phyloP scores from a whole-genome alignment of 148 eudicot genomes.

The Rhododendron mucronatum region DNA sequence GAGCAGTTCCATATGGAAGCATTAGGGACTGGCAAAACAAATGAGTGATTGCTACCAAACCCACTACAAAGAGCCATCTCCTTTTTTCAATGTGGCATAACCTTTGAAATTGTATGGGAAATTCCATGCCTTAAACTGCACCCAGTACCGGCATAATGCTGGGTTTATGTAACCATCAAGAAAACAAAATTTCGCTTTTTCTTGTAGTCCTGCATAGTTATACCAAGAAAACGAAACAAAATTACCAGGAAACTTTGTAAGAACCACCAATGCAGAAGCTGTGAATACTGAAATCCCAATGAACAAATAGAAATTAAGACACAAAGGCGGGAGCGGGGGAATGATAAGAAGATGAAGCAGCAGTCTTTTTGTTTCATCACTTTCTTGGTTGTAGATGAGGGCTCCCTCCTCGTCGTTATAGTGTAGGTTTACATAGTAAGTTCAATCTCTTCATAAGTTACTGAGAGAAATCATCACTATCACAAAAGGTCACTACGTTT shows the following conservation, averaged over 20 bases:
- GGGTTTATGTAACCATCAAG: background rate
- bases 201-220: background rate
- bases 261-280: background rate
- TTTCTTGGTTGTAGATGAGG: background rate
- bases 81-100: slow-evolving; percentile 44
- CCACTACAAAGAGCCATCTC: slow-evolving; percentile 49
- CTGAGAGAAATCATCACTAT: background rate
- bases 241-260: background rate
- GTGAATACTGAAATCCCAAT: background rate
- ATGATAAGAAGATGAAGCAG: background rate
- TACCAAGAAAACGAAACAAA: background rate
- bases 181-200: background rate
- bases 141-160: background rate
- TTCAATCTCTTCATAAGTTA: background rate
- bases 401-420: background rate
- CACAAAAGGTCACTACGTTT: background rate
- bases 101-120: slow-evolving; percentile 33
- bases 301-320: background rate
- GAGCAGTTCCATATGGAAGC: slow-evolving; percentile 62
- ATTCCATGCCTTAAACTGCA: slow-evolving; percentile 35
- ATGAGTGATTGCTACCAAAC: slow-evolving; percentile 57
- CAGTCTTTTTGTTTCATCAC: background rate
- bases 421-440: background rate
- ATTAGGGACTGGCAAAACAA: slow-evolving; percentile 59
- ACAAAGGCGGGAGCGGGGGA: background rate